Base-by-base conservation (phyloP, 306 rosid genomes). In the Cucurbita ficifolia region DNA sequence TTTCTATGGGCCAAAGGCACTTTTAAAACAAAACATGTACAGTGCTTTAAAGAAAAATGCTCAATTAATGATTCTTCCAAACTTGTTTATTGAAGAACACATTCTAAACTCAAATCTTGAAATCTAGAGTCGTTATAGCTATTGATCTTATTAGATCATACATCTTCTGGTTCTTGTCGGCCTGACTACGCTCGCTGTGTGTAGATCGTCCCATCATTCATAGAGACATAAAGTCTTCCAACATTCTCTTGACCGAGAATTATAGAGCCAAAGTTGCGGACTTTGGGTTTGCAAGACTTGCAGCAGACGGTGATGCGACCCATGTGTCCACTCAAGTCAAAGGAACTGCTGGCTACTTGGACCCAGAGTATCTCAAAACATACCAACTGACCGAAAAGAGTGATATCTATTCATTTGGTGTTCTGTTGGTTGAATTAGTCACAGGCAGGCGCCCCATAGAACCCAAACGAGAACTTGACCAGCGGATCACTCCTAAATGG, bases 311-410 rank as follows among this genome's bases (percentile, higher is more conserved):
- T 76, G 96, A 88, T 75, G 96, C 77, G 63, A 95, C 99, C 13
- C 99, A 95, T 76, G 83, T 95, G 42, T 95, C 96, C 29, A 95
- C 99, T 65, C 99, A 87, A 87, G 91, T 95, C 53, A 95, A 91
- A 73, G 99, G 99, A 82, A 91, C 99, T 29, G 99, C 99, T n/a
- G 99, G 99, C 52, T 95, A 95, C 85, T 84, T 95, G 90, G 99
- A 95, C 64, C 99, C 99, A 16, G 99, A 95, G 75, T 95, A 95
- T 87, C 83, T 95, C 58, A 91, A 81, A 84, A 91, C 97, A 38
- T 89, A 95, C 77, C 99, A 89, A 54, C 96, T 95, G 48, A 95
- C 97, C 5, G 97, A 91, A 57, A 95, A 91, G 82, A 95, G 99
- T 77, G 99, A 95, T n/a, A 97, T 91, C 58, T 95, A 88, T 77